A percentile compares a stretch with the other conserved stretches of the same genome.
phyloP scores from a whole-genome alignment of 2,329 filamentous ascomycete genomes.

The Scedosporium minutisporum region DNA sequence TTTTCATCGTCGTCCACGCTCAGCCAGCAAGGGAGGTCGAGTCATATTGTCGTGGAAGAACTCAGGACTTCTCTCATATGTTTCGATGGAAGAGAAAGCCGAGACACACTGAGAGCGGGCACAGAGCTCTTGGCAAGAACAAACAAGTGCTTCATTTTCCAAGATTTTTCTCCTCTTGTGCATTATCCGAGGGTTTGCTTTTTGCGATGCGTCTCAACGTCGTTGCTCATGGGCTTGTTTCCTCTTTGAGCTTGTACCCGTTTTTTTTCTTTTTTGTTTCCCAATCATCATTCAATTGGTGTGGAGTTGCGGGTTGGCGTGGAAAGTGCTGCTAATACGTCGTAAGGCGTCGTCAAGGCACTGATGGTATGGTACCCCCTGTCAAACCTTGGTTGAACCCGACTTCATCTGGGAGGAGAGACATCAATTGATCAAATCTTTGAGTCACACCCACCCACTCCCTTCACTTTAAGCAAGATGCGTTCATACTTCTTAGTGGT shows the following conservation, averaged over 20 bases:
- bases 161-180: not conserved
- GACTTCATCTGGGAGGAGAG: not conserved
- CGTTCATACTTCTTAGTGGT: not conserved
- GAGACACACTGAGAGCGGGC: not conserved
- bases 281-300: not conserved
- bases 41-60: not conserved
- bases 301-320: not conserved
- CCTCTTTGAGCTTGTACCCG: not conserved
- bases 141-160: not conserved
- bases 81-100: not conserved
- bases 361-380: not conserved
- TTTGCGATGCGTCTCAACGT: not conserved
- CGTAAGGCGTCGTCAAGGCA: not conserved
- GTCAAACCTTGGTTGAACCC: not conserved
- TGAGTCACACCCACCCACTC: not conserved
- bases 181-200: not conserved
- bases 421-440: not conserved
- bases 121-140: not conserved
- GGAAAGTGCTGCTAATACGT: not conserved
- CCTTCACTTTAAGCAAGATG: not conserved
- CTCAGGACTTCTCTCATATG: not conserved
- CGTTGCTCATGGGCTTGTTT: not conserved
- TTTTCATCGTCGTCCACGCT: not conserved
- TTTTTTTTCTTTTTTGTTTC: not conserved
- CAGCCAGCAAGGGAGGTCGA: not conserved